Conservation (phyloP, 2,329 filamentous ascomycete genomes). For the Dothistroma pini region DNA sequence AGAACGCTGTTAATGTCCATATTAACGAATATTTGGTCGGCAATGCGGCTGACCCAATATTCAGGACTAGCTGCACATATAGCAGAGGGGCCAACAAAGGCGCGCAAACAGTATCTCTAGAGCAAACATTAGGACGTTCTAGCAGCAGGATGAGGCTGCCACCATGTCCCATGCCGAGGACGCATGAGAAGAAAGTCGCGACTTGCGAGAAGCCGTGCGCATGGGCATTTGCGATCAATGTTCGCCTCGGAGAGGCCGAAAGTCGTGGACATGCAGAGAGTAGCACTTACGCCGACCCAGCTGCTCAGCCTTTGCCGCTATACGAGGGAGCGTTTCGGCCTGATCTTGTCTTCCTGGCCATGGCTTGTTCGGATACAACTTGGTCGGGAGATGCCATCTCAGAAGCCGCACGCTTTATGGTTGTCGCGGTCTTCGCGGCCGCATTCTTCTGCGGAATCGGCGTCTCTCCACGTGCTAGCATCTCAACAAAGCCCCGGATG, state of each 20-base stretch:
- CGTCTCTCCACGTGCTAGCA: slow-evolving; percentile 18
- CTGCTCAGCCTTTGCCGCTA: not conserved
- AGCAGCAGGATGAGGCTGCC: not conserved
- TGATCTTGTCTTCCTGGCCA: not conserved
- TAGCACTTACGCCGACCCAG: not conserved
- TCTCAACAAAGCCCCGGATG: slow-evolving; percentile 37
- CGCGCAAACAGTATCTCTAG: not conserved
- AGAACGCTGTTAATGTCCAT: not conserved
- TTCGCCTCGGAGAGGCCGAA: not conserved
- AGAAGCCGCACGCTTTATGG: not conserved
- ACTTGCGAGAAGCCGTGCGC: not conserved
- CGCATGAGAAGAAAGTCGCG: too few relatives aligned
- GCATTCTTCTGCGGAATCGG: slow-evolving; percentile 15
- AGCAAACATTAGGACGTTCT: not conserved
- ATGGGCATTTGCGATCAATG: not conserved
- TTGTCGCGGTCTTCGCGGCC: not conserved
- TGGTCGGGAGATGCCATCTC: not conserved
- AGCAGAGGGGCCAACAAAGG: not conserved
- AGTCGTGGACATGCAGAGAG: not conserved
- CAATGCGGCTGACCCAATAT: not conserved
- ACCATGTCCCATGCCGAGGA: not conserved
- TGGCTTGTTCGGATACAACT: not conserved
- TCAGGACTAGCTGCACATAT: not conserved
- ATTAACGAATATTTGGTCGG: not conserved
- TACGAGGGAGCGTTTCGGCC: slow-evolving; percentile 7